These are phyloP conservation scores for Secale cereale DNA, from an alignment of 176 grass and related monocot genomes.

Conservation along the genomic window DNA sequence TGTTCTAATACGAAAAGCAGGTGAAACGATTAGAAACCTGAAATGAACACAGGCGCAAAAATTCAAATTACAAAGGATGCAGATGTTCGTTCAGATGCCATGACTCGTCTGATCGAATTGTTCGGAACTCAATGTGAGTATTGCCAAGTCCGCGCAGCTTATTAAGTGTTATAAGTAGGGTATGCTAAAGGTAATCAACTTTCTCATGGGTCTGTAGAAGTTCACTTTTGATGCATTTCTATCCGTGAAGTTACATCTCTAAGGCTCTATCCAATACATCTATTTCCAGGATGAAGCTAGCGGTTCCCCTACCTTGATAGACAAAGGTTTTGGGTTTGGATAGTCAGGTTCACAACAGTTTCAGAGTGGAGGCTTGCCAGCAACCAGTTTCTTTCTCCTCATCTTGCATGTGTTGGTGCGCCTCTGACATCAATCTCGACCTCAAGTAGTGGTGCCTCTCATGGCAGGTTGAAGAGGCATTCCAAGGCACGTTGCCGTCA, in stretches of 20 bases:
- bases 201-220: not conserved
- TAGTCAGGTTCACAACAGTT: conserved; percentile 62
- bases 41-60: conserved; percentile 63
- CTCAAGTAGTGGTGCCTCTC: too few species aligned
- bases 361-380: conserved; percentile 26
- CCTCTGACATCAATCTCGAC: too few species aligned
- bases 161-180: conserved; percentile 80
- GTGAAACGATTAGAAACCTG: conserved; percentile 77
- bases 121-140: conserved; percentile 53
- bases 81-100: conserved; percentile 44
- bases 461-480: too few species aligned
- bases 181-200: conserved; percentile 9
- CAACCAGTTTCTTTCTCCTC: too few species aligned
- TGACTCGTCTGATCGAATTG: conserved; percentile 58
- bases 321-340: conserved; percentile 67
- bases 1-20: conserved; percentile 79
- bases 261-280: not conserved
- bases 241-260: not conserved
- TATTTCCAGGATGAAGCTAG: conserved; percentile 80
- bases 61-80: conserved; percentile 90
- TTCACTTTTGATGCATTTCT: not conserved
- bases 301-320: conserved; percentile 77
- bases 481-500: too few species aligned
- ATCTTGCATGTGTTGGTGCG: too few species aligned
- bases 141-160: conserved; percentile 69